Base-by-base conservation (phyloP, 768 basidiomycete species). In the Lactarius evosmus region DNA sequence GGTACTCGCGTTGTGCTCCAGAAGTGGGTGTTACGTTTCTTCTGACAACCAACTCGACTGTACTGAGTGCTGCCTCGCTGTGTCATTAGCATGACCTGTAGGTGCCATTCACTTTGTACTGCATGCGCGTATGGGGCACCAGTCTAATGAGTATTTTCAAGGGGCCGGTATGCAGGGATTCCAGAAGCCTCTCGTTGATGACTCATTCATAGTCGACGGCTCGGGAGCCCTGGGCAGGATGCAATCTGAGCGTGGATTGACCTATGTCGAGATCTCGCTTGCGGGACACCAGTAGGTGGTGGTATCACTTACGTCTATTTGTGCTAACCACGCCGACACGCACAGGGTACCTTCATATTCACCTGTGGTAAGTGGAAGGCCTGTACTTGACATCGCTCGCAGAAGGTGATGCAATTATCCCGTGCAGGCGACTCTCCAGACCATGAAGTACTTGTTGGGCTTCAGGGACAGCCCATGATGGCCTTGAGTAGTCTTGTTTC, bases 101-200 rank as follows among this genome's bases (percentile, higher is more conserved):
- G 19, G 67, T 58, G 7, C 1, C 9, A 30, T 44, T 29, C 33
- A 19, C 12, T 4, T 46, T 46, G 12, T 25, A 12, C 2, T 46
- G 4, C 19, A 4, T 51, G 49, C 17, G 17, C 12, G 50, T 62
- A 62, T 22, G 59, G 36, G 65, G 8, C 17, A 9, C 14, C 50
- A 34, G 12, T 38, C 12, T 27, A 50, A 46, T 52, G 57, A 19
- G 34, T 30, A 25, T 25, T 25, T 77, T 75, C 73, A 77, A 83
- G 83, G 84, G 88, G 77, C 77, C 63, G 86, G 86, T 0, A 36
- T 76, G 61, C 89, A 91, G 75, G 89, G 89, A 0, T 91, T 91
- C 82, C 88, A 86, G 66, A 84, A 79, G 0, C 87, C 86, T 6
- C 87, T 89, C 52, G 70, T 73, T 14, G 75, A 81, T 33, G 88